These are phyloP conservation scores for Angophora floribunda DNA, from an alignment of 345 rosid species.

Conservation along the genomic window DNA sequence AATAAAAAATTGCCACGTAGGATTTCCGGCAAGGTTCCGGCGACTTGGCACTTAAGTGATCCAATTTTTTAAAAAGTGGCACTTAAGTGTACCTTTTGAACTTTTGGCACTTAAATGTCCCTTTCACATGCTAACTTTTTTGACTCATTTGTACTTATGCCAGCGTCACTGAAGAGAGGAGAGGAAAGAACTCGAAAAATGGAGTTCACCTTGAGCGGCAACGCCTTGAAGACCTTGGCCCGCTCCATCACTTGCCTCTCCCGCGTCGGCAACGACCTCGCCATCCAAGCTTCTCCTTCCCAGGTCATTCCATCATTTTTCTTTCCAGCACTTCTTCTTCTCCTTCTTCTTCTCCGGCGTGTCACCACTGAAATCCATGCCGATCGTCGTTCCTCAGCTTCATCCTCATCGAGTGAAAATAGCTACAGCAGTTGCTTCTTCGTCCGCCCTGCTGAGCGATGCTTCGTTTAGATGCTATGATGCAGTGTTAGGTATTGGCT, in stretches of 20 bases:
- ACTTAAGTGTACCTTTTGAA: no score
- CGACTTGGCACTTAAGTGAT: no score
- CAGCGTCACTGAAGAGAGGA: neutral
- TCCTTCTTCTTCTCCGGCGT: no score
- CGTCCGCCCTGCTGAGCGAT: no score
- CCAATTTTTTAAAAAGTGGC: no score
- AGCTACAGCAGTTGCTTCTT: neutral
- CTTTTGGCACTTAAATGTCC: no score
- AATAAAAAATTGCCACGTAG: no score
- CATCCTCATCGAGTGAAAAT: neutral
- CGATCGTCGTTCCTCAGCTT: no score
- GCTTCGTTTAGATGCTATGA: neutral
- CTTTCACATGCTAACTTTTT: no score
- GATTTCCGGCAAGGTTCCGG: no score
- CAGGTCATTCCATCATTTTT: conserved; percentile 42
- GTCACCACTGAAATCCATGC: neutral
- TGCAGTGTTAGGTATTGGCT: fast-evolving
- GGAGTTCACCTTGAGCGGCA: conserved; percentile 76
- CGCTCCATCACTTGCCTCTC: conserved; percentile 74
- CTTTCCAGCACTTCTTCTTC: no score
- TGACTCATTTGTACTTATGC: no score
- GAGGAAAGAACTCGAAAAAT: neutral
- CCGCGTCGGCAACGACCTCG: conserved; percentile 84
- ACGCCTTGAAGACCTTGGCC: conserved; percentile 66
- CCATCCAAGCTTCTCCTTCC: conserved; percentile 57